Conservation (phyloP, 257 asterid genomes). For the Solanum chilense region DNA sequence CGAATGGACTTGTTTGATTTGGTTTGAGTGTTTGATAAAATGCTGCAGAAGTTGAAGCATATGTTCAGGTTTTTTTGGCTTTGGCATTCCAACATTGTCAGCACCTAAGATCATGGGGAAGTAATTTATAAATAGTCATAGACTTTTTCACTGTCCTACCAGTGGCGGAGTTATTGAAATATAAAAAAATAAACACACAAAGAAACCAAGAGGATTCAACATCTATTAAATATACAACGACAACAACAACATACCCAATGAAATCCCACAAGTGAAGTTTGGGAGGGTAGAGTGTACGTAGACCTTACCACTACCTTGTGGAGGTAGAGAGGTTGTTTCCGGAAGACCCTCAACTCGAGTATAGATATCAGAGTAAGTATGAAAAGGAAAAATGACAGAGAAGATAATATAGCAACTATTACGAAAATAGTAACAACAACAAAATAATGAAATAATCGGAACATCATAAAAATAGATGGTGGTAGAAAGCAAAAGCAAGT, state of each 20-base stretch:
- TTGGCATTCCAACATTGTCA: background rate
- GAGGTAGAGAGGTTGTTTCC: background rate
- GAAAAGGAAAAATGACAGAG: background rate
- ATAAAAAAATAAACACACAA: background rate
- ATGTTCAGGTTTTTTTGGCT: slow-evolving; percentile 12
- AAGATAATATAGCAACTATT: background rate
- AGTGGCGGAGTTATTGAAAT: background rate
- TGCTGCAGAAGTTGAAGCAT: slow-evolving; percentile 40
- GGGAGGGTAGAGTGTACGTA: background rate
- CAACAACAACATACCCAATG: background rate
- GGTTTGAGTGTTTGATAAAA: background rate
- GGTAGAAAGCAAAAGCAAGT: background rate
- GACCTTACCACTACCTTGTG: background rate
- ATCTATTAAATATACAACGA: background rate
- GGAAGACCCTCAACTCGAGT: background rate
- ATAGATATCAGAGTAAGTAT: background rate
- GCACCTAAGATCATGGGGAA: background rate
- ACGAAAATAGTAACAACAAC: background rate
- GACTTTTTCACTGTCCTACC: background rate
- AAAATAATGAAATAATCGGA: background rate
- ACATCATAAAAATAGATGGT: background rate
- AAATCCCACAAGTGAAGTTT: background rate
- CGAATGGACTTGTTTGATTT: background rate
- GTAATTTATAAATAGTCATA: background rate
- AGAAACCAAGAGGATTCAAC: background rate